Percentiles rank a stretch among this genome's conserved stretches.
phyloP scores from a whole-genome alignment of 345 rosid genomes.

The Crucihimalaya himalaica region DNA sequence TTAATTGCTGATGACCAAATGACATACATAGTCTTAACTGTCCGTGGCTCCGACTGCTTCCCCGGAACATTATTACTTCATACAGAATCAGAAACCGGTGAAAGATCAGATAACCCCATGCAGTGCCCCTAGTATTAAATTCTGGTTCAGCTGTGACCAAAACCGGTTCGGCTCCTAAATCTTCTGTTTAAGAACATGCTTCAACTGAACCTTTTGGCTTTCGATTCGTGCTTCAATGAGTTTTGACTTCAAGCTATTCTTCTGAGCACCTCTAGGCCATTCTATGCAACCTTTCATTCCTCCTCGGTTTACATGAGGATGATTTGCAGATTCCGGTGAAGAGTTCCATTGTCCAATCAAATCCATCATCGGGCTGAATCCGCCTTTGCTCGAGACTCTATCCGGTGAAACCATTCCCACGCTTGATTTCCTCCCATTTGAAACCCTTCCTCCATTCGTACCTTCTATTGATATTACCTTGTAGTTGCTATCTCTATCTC shows the following conservation, averaged over 20 bases:
- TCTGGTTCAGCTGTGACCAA: conserved; percentile 5
- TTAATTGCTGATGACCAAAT: conserved; percentile 30
- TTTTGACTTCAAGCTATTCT: conserved; percentile 84
- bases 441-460: conserved; percentile 65
- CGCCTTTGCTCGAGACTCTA: conserved; percentile 61
- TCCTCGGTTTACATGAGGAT: conserved; percentile 66
- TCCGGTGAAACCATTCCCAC: conserved; percentile 63
- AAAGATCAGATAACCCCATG: conserved; percentile 27
- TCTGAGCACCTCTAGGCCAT: conserved; percentile 85
- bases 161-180: conserved; percentile 44
- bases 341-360: conserved; percentile 75
- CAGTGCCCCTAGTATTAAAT: background rate
- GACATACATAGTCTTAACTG: conserved; percentile 14
- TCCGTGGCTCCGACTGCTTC: conserved; percentile 23
- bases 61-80: conserved; percentile 41
- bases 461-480: conserved; percentile 72
- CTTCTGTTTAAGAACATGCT: conserved; percentile 93
- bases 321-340: conserved; percentile 67
- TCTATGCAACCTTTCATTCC: conserved; percentile 98
- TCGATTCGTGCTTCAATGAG: conserved; percentile 90
- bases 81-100: conserved; percentile 45
- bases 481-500: conserved; percentile 61
- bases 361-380: conserved; percentile 64
- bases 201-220: conserved; percentile 83
- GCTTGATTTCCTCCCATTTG: conserved; percentile 73